Conservation (phyloP, 495 filamentous ascomycete genomes). For the Xylaria grammica region DNA sequence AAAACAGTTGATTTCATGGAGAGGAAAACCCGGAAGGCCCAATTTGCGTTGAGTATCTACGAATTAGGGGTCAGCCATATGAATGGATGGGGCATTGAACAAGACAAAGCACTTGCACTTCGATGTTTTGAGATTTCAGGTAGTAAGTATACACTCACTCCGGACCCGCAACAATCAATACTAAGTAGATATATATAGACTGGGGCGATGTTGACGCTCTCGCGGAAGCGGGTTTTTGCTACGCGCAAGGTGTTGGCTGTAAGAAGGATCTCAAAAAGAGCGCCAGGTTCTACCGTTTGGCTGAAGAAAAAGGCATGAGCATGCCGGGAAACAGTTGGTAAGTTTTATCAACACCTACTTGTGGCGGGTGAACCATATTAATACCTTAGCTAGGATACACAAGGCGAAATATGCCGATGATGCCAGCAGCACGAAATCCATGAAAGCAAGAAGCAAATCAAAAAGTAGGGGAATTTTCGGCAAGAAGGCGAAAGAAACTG, state of each 20-base stretch:
- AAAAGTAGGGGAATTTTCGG: conserved; percentile 52
- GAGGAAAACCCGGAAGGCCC: conserved; percentile 79
- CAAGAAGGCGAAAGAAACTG: conserved; percentile 31
- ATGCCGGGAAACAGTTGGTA: conserved; percentile 99
- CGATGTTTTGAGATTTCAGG: conserved; percentile 96
- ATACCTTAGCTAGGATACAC: conserved; percentile 73
- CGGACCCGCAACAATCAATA: background rate
- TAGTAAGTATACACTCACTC: conserved; percentile 54
- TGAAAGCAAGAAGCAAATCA: conserved; percentile 51
- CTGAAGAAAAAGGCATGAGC: conserved; percentile 89
- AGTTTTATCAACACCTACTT: conserved; percentile 29
- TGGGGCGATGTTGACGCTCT: conserved; percentile 98
- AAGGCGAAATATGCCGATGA: conserved; percentile 88
- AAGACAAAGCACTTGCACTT: conserved; percentile 86
- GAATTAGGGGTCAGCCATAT: conserved; percentile 96
- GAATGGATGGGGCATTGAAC: conserved; percentile 96
- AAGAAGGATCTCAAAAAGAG: conserved; percentile 97
- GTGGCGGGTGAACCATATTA: background rate
- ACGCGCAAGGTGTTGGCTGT: conserved; percentile 81
- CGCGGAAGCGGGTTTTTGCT: conserved; percentile 86
- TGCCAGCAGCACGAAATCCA: conserved; percentile 35
- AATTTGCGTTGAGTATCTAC: conserved; percentile 94
- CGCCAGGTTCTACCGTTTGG: conserved; percentile 86
- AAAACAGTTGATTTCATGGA: conserved; percentile 67
- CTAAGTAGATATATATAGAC: conserved; percentile 48